Evolutionary conservation across 257 asterid species (phyloP).

Genomic region (Capsicum baccatum): DNA sequence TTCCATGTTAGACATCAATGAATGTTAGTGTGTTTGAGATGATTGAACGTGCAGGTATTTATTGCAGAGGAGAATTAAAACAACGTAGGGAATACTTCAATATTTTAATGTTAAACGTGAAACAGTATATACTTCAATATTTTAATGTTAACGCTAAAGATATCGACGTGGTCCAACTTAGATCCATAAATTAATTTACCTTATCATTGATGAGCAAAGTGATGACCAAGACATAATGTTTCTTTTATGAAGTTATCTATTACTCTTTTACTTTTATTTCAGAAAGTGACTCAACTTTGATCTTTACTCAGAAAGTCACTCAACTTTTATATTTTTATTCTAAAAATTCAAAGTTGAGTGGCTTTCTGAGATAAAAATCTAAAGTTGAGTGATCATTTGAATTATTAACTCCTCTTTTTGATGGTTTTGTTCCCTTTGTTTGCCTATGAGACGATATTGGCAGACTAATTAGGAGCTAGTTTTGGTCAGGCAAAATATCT

Average conservation of each 20-base stretch:
- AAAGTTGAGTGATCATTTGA: too few relatives aligned
- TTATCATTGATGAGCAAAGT: not conserved
- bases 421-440: conserved; percentile 1
- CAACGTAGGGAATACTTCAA: not conserved
- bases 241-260: not conserved
- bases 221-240: not conserved
- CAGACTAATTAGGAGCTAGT: not conserved
- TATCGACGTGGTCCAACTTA: not conserved
- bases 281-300: too few relatives aligned
- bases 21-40: not conserved
- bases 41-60: not conserved
- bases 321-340: too few relatives aligned
- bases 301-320: too few relatives aligned
- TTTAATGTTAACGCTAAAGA: not conserved
- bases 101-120: too few relatives aligned
- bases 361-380: too few relatives aligned
- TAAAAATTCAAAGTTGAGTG: too few relatives aligned
- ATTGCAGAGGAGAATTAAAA: not conserved
- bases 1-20: not conserved
- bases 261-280: not conserved
- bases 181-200: not conserved
- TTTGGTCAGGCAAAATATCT: not conserved
- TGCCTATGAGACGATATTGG: not conserved
- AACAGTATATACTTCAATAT: not conserved
- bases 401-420: not conserved